Evolutionary conservation across 2,329 filamentous ascomycete genomes (phyloP).

Genomic region (Aspergillus pseudotamarii): DNA sequence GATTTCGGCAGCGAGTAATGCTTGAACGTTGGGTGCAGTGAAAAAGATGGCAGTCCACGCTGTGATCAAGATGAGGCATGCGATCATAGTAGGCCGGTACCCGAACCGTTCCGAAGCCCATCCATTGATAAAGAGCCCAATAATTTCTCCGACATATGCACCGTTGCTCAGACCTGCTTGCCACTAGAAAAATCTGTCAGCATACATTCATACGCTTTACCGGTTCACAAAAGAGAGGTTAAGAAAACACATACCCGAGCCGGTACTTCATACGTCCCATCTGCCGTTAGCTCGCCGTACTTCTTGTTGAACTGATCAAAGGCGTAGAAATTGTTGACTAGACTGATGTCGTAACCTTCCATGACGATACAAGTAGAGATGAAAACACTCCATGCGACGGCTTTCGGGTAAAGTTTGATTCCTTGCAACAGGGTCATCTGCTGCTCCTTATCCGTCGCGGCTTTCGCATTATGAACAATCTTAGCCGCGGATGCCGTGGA

Average conservation of each 20-base stretch:
- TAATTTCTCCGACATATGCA: slow-evolving; percentile 50
- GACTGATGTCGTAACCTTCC: slow-evolving; percentile 83
- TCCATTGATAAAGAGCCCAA: slow-evolving; percentile 56
- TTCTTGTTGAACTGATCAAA: slow-evolving; percentile 46
- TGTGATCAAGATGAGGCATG: slow-evolving; percentile 49
- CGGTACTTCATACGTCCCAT: slow-evolving; percentile 44
- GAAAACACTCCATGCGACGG: slow-evolving; percentile 77
- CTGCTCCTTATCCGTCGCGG: slow-evolving; percentile 53
- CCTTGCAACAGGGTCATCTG: slow-evolving; percentile 75
- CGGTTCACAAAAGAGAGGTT: not conserved
- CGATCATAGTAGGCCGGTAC: slow-evolving; percentile 55
- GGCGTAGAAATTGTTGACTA: slow-evolving; percentile 78
- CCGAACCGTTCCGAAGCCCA: slow-evolving; percentile 55
- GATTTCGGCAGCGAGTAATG: slow-evolving; percentile 54
- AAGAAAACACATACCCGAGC: slow-evolving; percentile 35
- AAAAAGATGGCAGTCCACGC: slow-evolving; percentile 56
- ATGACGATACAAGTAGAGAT: slow-evolving; percentile 91
- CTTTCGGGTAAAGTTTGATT: slow-evolving; percentile 81
- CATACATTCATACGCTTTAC: slow-evolving; percentile 7
- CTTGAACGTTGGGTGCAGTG: slow-evolving; percentile 51
- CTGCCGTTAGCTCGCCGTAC: slow-evolving; percentile 37
- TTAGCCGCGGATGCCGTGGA: slow-evolving; percentile 33
- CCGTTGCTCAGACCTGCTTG: slow-evolving; percentile 50
- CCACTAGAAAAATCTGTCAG: slow-evolving; percentile 38
- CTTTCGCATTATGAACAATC: slow-evolving; percentile 45